Percentiles rank a stretch among this genome's conserved stretches.
These are phyloP conservation scores for Amanita inopinata DNA, from an alignment of 768 basidiomycete genomes.

Conservation along the genomic window DNA sequence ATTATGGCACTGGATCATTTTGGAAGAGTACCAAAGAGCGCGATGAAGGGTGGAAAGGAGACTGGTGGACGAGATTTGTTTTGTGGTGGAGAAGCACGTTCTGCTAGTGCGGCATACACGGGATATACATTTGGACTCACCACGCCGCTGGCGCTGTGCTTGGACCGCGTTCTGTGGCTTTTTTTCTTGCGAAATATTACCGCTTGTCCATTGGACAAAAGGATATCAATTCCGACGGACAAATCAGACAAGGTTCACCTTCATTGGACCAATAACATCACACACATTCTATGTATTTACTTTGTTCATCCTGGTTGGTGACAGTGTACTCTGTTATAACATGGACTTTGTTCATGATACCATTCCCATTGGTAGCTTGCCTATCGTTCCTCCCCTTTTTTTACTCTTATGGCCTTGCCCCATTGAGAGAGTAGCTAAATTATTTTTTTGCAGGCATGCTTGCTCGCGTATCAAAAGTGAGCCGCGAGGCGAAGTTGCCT, in stretches of 20 bases:
- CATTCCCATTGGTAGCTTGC: no score
- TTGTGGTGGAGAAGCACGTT: slow-evolving; percentile 76
- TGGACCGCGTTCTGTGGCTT: background rate
- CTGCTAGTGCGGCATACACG: slow-evolving; percentile 35
- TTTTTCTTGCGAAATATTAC: no score
- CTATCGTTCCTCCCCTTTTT: no score
- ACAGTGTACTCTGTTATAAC: slow-evolving; percentile 7
- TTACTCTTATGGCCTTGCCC: no score
- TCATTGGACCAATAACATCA: background rate
- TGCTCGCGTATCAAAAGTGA: no score
- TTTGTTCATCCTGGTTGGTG: slow-evolving; percentile 7
- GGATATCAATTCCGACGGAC: no score
- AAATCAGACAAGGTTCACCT: background rate
- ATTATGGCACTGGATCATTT: slow-evolving; percentile 77
- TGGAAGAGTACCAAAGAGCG: slow-evolving; percentile 61
- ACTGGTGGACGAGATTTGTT: slow-evolving; percentile 71
- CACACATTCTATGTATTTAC: slow-evolving; percentile 1
- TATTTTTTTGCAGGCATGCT: no score
- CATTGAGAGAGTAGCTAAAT: no score
- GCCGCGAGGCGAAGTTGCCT: no score
- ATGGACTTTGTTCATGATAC: no score
- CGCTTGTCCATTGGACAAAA: no score
- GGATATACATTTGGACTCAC: background rate
- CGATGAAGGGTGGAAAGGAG: slow-evolving; percentile 58
- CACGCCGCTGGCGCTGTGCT: background rate